These are phyloP conservation scores for Marasmius sp. DNA, from an alignment of 1,284 basidiomycete genomes.

Conservation along the genomic window DNA sequence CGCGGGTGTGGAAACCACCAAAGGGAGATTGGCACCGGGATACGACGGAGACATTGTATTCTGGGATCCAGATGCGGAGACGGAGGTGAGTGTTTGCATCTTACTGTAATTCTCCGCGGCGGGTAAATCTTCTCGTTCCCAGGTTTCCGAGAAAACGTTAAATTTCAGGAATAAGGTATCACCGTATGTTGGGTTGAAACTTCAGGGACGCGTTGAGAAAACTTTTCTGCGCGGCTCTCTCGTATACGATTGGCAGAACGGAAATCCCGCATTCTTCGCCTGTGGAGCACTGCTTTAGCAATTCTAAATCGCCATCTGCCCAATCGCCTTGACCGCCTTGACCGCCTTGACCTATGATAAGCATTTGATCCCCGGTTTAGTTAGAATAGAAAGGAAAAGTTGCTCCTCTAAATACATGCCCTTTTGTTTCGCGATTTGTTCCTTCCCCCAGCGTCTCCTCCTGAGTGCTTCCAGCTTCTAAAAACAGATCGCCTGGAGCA, in stretches of 20 bases:
- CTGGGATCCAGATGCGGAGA: conserved; percentile 74
- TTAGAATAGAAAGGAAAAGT: no score
- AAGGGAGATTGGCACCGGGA: conserved; percentile 74
- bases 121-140: conserved; percentile 2
- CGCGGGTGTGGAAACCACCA: conserved; percentile 65
- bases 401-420: no score
- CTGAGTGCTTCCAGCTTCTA: no score
- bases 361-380: no score
- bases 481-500: no score
- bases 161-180: conserved; percentile 93
- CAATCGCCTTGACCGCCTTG: no score
- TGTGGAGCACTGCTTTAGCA: conserved; percentile 12
- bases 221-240: conserved; percentile 77
- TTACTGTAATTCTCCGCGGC: background rate
- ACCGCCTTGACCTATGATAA: no score
- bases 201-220: conserved; percentile 72
- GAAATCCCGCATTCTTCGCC: conserved; percentile 7
- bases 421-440: no score
- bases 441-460: no score
- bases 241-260: conserved; percentile 51
- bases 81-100: conserved; percentile 47
- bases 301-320: background rate
- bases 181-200: conserved; percentile 76
- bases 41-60: conserved; percentile 84
- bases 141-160: conserved; percentile 74